Evolutionary conservation across 2,329 filamentous ascomycete species (phyloP).

Genomic region (Xylaria sp.): DNA sequence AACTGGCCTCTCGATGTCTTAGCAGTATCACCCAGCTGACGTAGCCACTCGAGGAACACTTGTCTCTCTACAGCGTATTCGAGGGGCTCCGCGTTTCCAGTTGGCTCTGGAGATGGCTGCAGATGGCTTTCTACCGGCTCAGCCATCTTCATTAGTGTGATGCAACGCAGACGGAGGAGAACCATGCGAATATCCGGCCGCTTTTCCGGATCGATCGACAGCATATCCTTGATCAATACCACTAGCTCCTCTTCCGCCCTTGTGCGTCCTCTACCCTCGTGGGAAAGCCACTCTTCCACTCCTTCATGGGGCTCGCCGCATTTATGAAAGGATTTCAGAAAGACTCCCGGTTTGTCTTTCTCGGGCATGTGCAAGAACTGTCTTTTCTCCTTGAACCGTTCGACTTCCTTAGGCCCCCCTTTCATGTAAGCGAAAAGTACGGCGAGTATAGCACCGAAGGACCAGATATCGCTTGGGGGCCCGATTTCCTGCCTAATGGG

Average conservation of each 20-base stretch:
- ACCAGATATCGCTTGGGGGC: not conserved
- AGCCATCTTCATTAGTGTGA: not conserved
- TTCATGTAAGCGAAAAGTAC: not conserved
- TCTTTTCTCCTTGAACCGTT: not conserved
- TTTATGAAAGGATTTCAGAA: not conserved
- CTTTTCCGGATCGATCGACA: not conserved
- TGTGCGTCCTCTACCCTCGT: not conserved
- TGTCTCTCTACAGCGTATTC: not conserved
- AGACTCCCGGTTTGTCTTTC: not conserved
- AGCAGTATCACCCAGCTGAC: not conserved
- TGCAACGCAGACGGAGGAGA: not conserved
- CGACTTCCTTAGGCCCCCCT: not conserved
- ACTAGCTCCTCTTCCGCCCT: not conserved
- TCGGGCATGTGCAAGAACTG: not conserved
- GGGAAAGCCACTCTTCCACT: not conserved
- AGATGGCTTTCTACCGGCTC: not conserved
- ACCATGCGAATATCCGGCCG: not conserved
- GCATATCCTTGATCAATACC: not conserved
- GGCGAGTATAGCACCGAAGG: not conserved
- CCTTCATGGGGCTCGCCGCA: not conserved
- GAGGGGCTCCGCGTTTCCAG: not conserved
- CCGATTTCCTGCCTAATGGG: not conserved
- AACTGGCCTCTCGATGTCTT: not conserved
- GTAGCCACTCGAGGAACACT: not conserved
- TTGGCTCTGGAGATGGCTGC: not conserved